Percentiles rank a stretch among this genome's conserved stretches.
Evolutionary conservation across 2,329 filamentous ascomycete species (phyloP).

Genomic region (Exophiala xenobiotica): DNA sequence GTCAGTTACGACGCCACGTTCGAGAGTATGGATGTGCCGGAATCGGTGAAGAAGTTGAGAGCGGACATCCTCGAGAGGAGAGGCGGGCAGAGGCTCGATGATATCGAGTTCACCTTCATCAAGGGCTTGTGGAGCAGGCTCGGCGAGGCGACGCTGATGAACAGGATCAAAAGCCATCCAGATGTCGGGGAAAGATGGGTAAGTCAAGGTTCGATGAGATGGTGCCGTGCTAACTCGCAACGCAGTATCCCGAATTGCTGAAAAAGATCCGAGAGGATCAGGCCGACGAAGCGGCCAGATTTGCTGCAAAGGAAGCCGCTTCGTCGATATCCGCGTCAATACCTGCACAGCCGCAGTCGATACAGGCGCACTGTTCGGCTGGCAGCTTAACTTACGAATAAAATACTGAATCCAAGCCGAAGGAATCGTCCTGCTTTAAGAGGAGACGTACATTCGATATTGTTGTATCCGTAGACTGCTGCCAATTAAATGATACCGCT

Average conservation of each 20-base stretch:
- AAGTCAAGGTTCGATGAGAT: constrained; percentile 1
- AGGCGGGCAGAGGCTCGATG: constrained; percentile 21
- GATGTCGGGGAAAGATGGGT: constrained; percentile 77
- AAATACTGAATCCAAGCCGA: constrained; percentile 24
- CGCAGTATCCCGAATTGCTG: constrained; percentile 60
- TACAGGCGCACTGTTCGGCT: constrained; percentile 22
- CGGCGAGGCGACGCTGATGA: constrained; percentile 80
- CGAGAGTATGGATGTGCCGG: constrained; percentile 70
- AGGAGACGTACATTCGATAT: no score
- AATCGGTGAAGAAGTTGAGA: constrained; percentile 62
- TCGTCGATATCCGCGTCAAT: constrained; percentile 3
- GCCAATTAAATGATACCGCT: no score
- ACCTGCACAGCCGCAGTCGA: constrained; percentile 17
- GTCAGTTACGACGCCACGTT: constrained; percentile 77
- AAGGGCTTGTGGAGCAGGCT: constrained; percentile 66
- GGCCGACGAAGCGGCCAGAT: constrained; percentile 34
- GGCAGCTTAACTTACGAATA: constrained; percentile 13
- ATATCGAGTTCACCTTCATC: constrained; percentile 80
- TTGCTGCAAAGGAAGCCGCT: constrained; percentile 18
- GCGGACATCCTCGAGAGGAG: constrained; percentile 57
- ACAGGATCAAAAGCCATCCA: constrained; percentile 80
- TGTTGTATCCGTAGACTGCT: no score
- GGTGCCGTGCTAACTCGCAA: background rate
- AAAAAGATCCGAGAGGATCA: constrained; percentile 60
- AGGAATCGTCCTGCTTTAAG: no score